These are phyloP conservation scores for Actinomortierella wolfii DNA, from an alignment of 371 early-diverging fungal genomes.

Conservation along the genomic window DNA sequence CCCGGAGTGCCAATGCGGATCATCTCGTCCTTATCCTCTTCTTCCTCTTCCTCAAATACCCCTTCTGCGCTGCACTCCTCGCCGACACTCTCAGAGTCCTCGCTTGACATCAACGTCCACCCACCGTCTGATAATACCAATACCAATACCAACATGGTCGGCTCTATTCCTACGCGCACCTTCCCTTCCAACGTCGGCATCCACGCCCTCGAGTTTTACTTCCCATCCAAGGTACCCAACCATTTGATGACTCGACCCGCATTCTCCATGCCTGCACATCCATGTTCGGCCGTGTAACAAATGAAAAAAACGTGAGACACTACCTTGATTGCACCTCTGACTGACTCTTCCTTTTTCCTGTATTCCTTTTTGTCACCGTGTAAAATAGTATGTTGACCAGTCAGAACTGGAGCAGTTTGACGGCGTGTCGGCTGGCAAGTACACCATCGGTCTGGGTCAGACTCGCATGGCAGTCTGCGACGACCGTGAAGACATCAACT, in stretches of 20 bases:
- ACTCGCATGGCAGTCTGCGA: constrained; percentile 94
- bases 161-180: constrained; percentile 27
- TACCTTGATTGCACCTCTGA: no score
- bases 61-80: no score
- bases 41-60: no score
- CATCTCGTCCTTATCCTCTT: no score
- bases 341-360: not conserved
- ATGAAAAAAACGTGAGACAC: no score
- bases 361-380: not conserved
- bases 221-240: constrained; percentile 61
- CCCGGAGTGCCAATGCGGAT: no score
- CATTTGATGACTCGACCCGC: no score
- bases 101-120: no score
- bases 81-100: no score
- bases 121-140: not conserved
- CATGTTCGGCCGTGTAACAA: no score
- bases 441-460: constrained; percentile 97
- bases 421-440: constrained; percentile 94
- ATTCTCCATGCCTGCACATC: no score
- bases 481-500: constrained; percentile 96
- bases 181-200: constrained; percentile 90
- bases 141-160: constrained; percentile 30
- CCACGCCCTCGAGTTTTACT: constrained; percentile 92
- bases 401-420: constrained; percentile 88
- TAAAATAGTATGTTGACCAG: constrained; percentile 84